Evolutionary conservation across 768 basidiomycete genomes (phyloP).

Genomic region (Trametes elegans): DNA sequence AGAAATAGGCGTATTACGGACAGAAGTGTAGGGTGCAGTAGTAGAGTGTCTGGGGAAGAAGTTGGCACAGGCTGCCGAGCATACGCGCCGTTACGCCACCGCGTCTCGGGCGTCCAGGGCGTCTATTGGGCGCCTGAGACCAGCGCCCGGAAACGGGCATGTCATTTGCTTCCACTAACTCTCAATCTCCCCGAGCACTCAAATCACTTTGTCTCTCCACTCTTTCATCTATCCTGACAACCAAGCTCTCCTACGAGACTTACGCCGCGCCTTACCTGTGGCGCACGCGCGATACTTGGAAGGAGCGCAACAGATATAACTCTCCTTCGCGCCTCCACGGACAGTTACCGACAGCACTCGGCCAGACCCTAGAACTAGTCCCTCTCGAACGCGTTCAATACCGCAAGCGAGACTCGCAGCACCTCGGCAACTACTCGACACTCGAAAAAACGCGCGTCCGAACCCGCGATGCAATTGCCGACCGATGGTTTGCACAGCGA

Average conservation of each 20-base stretch:
- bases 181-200: conserved; percentile 2
- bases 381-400: background rate
- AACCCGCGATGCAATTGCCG: conserved; percentile 7
- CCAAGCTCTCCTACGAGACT: too few relatives aligned
- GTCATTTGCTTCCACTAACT: conserved; percentile 8
- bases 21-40: background rate
- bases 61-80: background rate
- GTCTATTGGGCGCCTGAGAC: background rate
- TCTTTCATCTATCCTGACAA: too few relatives aligned
- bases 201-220: too few relatives aligned
- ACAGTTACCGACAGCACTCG: background rate
- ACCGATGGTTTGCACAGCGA: conserved; percentile 52
- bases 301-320: too few relatives aligned
- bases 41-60: background rate
- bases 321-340: background rate
- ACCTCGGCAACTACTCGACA: too few relatives aligned
- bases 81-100: conserved; percentile 5
- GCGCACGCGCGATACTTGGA: background rate
- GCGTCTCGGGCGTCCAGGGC: background rate
- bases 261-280: too few relatives aligned
- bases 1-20: background rate
- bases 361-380: background rate
- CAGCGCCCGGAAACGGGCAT: background rate
- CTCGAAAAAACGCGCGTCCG: background rate
- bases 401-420: background rate